Conservation (phyloP, 345 rosid species). For the Lagerstroemia speciosa region DNA sequence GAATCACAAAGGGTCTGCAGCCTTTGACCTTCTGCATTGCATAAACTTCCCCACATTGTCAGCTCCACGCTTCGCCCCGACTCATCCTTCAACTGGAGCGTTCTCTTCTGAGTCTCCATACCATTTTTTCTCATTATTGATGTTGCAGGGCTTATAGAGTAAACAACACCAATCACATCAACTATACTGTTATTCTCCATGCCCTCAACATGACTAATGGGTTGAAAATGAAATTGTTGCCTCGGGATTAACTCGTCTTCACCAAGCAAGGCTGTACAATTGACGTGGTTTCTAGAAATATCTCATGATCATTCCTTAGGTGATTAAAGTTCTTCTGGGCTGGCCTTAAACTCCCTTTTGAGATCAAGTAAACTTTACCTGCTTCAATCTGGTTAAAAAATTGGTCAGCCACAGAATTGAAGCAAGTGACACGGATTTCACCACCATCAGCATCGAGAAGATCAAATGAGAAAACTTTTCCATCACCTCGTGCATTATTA, state of each 20-base stretch:
- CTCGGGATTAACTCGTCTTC: slow-evolving; percentile 65
- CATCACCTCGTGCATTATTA: slow-evolving; percentile 71
- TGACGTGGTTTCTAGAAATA: slow-evolving; percentile 51
- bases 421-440: slow-evolving; percentile 91
- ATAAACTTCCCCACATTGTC: slow-evolving; percentile 82
- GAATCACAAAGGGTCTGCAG: slow-evolving; percentile 71
- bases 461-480: slow-evolving; percentile 85
- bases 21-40: slow-evolving; percentile 62
- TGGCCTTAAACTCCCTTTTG: slow-evolving; percentile 68
- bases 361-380: slow-evolving; percentile 69
- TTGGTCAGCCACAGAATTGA: slow-evolving; percentile 73
- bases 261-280: slow-evolving; percentile 57
- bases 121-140: slow-evolving; percentile 70
- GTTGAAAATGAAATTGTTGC: slow-evolving; percentile 63
- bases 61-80: slow-evolving; percentile 79
- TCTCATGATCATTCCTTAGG: slow-evolving; percentile 72
- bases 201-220: slow-evolving; percentile 57
- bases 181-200: slow-evolving; percentile 53
- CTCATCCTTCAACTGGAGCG: slow-evolving; percentile 72
- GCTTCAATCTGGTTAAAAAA: slow-evolving; percentile 68
- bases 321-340: slow-evolving; percentile 84
- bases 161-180: slow-evolving; percentile 71
- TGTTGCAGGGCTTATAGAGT: slow-evolving; percentile 41
- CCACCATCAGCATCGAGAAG: slow-evolving; percentile 87
- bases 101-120: slow-evolving; percentile 67